phyloP scores from a whole-genome alignment of 2,329 filamentous ascomycete species.

The Fusarium sp. region DNA sequence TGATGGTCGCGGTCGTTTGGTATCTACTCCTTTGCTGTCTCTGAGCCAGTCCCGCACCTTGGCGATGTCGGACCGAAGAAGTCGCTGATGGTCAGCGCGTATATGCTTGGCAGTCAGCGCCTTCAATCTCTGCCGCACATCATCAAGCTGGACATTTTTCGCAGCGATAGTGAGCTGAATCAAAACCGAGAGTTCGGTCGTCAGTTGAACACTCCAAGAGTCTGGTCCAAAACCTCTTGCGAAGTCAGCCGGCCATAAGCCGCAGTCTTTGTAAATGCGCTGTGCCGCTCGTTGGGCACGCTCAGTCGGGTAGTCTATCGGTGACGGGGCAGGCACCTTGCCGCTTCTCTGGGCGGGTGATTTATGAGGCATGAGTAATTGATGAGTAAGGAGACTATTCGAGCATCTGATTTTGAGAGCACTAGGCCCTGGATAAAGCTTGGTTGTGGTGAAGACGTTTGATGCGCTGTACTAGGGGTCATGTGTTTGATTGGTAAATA shows the following conservation, averaged over 20 bases:
- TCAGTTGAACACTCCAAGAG: constrained; percentile 1
- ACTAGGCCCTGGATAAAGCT: background rate
- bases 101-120: background rate
- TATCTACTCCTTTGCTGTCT: background rate
- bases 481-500: constrained; percentile 18
- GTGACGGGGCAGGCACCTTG: background rate
- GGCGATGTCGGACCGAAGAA: constrained; percentile 2
- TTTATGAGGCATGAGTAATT: background rate
- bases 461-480: background rate
- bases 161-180: background rate
- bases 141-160: background rate
- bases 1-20: background rate
- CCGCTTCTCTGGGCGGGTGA: background rate
- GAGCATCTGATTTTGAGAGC: background rate
- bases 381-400: background rate
- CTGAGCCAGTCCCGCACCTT: constrained; percentile 3
- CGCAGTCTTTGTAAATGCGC: constrained; percentile 3
- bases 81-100: background rate
- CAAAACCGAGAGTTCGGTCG: background rate
- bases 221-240: background rate
- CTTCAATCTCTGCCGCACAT: constrained; percentile 1
- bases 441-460: background rate
- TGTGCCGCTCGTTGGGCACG: constrained; percentile 5
- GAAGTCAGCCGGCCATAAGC: constrained; percentile 7
- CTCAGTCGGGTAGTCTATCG: background rate